phyloP scores from a whole-genome alignment of 2,329 filamentous ascomycete genomes.

The Hortaea werneckii region DNA sequence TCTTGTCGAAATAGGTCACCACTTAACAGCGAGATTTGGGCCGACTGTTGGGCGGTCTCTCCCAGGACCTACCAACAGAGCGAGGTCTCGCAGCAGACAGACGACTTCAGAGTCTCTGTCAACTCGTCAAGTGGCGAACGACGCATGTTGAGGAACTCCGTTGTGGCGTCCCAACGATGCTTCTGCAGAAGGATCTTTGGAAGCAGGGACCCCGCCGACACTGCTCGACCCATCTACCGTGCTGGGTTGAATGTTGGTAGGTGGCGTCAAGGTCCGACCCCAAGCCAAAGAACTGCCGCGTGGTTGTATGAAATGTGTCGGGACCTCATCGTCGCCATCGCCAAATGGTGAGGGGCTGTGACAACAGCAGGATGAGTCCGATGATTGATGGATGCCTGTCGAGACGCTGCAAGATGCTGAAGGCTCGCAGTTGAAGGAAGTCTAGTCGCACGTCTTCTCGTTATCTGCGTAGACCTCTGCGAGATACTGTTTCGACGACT shows the following conservation, averaged over 20 bases:
- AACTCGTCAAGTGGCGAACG: slow-evolving; percentile 24
- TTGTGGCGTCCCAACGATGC: slow-evolving; percentile 3
- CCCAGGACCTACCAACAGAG: slow-evolving; percentile 17
- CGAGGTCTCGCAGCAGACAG: slow-evolving; percentile 13
- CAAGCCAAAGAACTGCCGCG: not conserved
- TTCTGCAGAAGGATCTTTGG: not conserved
- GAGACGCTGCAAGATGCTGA: not conserved
- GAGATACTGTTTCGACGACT: slow-evolving; percentile 8
- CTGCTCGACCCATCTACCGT: slow-evolving; percentile 8
- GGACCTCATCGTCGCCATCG: not conserved
- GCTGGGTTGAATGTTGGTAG: not conserved
- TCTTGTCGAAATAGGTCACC: slow-evolving; percentile 13
- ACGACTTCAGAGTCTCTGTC: slow-evolving; percentile 19
- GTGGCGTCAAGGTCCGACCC: not conserved
- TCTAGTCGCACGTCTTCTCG: slow-evolving; percentile 9
- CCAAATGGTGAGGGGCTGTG: not conserved
- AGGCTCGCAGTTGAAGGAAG: slow-evolving; percentile 3
- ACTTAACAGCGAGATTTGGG: slow-evolving; percentile 11
- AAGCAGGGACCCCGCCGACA: not conserved
- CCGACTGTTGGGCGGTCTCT: slow-evolving; percentile 6
- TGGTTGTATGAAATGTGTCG: not conserved
- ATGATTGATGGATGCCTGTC: not conserved
- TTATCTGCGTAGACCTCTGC: slow-evolving; percentile 9
- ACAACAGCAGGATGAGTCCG: not conserved
- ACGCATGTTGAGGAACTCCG: slow-evolving; percentile 13